phyloP scores from a whole-genome alignment of 331 rosid species.

The Telfairia occidentalis region DNA sequence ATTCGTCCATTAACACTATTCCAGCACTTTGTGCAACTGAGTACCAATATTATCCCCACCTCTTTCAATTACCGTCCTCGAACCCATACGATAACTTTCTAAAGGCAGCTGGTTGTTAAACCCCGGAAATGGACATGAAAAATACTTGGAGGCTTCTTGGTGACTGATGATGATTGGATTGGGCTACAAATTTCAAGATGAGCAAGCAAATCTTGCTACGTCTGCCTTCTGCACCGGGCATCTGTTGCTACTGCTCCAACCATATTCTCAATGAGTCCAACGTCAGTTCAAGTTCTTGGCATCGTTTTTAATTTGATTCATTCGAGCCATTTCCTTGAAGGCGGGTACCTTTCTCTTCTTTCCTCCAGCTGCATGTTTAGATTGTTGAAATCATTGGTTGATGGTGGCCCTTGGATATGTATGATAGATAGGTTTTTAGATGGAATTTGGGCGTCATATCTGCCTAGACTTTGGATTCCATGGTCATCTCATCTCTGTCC shows the following conservation, averaged over 20 bases:
- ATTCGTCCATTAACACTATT: constrained; percentile 22
- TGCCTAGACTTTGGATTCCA: neutral
- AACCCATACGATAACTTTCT: constrained; percentile 70
- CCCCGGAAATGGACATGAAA: neutral
- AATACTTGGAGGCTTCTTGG: neutral
- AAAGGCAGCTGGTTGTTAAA: constrained; percentile 73
- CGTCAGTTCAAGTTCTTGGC: neutral
- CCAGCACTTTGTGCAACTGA: constrained; percentile 51
- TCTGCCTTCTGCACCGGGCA: neutral
- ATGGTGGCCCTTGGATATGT: constrained; percentile 5
- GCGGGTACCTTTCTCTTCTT: neutral
- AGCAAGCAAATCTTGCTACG: neutral
- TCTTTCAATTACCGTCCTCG: constrained; percentile 56
- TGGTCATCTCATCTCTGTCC: neutral
- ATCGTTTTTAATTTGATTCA: neutral
- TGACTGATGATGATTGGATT: neutral
- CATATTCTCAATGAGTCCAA: neutral
- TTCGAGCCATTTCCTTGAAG: neutral
- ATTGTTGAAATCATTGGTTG: neutral
- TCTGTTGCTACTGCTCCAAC: neutral
- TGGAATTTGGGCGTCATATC: neutral
- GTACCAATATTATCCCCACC: constrained; percentile 36
- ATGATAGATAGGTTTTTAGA: constrained; percentile 10
- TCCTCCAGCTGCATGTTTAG: neutral
- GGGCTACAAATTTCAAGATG: neutral